phyloP scores from a whole-genome alignment of 2,329 filamentous ascomycete genomes.

The Aspergillus neotritici region DNA sequence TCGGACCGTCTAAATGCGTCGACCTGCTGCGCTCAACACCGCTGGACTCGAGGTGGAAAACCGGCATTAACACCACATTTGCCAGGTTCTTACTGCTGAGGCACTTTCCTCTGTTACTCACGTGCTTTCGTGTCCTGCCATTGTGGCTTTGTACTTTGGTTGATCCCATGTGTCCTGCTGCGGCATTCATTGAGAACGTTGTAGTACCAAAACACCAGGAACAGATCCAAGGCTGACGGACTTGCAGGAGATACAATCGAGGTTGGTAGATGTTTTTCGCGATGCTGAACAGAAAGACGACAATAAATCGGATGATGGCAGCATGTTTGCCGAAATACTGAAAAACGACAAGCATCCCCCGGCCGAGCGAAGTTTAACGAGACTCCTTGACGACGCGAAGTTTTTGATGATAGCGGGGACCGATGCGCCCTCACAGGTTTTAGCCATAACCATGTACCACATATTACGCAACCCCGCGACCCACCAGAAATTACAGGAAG shows the following conservation, averaged over 20 bases:
- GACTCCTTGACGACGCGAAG: constrained; percentile 11
- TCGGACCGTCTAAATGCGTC: constrained; percentile 6
- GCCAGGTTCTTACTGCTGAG: constrained; percentile 1
- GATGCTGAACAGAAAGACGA: too few relatives aligned
- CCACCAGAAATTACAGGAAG: constrained; percentile 2
- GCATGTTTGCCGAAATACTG: constrained; percentile 10
- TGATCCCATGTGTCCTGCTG: neutral
- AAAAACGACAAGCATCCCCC: constrained; percentile 2
- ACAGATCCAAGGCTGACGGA: too few relatives aligned
- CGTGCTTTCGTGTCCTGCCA: neutral
- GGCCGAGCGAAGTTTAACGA: constrained; percentile 3
- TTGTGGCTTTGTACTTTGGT: neutral
- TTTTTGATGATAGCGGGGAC: constrained; percentile 14
- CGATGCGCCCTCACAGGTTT: constrained; percentile 10
- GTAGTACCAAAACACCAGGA: too few relatives aligned
- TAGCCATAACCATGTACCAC: constrained; percentile 15
- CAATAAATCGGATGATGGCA: constrained; percentile 2
- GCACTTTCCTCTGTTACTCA: constrained; percentile 3
- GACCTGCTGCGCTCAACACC: constrained; percentile 1
- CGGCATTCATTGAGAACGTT: constrained; percentile 5
- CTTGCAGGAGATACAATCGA: constrained; percentile 1
- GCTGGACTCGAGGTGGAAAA: constrained; percentile 9
- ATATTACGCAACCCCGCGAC: constrained; percentile 8
- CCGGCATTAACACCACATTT: constrained; percentile 7
- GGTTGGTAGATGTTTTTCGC: neutral